These are phyloP conservation scores for Phytopythium aichiense DNA, from an alignment of 352 stramenopile species.

Conservation along the genomic window DNA sequence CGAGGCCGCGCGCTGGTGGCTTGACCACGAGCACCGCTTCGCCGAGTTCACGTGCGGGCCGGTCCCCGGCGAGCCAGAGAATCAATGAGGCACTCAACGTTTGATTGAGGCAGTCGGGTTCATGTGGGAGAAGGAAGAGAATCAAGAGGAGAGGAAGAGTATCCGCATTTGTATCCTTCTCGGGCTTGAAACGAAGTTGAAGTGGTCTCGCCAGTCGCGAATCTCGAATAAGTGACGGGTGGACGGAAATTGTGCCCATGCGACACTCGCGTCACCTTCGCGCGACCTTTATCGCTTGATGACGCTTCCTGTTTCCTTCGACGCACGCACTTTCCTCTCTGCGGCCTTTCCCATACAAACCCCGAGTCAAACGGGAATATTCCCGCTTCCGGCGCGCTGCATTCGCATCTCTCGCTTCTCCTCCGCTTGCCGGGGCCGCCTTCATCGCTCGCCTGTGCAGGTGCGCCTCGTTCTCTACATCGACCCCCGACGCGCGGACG, in stretches of 20 bases:
- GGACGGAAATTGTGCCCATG: not conserved
- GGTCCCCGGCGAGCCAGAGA: not conserved
- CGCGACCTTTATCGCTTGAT: not conserved
- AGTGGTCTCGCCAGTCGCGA: not conserved
- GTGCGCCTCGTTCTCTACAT: not conserved
- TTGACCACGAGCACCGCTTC: slow-evolving; percentile 68
- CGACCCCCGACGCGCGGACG: not conserved
- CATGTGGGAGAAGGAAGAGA: too few species aligned
- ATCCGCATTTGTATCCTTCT: not conserved
- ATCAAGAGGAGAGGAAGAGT: not conserved
- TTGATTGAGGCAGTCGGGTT: too few species aligned
- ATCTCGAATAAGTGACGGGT: not conserved
- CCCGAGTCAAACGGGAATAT: not conserved
- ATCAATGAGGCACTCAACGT: too few species aligned
- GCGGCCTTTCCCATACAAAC: not conserved
- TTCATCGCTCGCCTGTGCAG: not conserved
- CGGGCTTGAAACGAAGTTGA: not conserved
- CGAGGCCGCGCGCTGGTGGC: slow-evolving; percentile 72
- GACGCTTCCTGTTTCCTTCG: not conserved
- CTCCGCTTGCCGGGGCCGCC: not conserved
- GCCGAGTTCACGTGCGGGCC: slow-evolving; percentile 16
- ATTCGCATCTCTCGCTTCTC: not conserved
- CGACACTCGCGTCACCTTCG: slow-evolving; percentile 1
- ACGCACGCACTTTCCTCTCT: not conserved
- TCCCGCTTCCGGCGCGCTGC: too few species aligned